A percentile compares a stretch with the other conserved stretches of the same genome.
These are phyloP conservation scores for Cynara cardunculus DNA, from an alignment of 129 eudicot species.

Conservation along the genomic window DNA sequence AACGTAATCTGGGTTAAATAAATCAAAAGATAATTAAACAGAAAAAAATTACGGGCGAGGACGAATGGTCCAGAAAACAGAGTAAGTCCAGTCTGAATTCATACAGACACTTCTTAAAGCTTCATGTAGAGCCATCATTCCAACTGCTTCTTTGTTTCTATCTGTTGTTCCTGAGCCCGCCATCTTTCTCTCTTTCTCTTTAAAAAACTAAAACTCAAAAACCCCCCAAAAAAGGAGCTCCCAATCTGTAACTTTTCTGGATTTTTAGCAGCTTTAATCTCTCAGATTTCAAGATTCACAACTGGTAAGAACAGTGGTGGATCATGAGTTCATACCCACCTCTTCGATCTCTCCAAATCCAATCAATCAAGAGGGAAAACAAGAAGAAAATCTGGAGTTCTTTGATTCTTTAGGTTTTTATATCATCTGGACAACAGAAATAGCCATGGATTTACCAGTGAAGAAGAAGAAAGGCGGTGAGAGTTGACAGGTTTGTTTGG, in stretches of 20 bases:
- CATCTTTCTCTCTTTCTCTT: constrained; percentile 17
- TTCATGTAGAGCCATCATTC: constrained; percentile 48
- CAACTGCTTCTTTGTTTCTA: constrained; percentile 45
- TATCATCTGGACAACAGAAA: not conserved
- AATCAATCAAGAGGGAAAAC: not conserved
- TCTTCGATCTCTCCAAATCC: not conserved
- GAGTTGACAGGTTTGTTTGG: constrained; percentile 23
- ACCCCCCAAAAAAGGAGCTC: not conserved
- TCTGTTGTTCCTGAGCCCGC: constrained; percentile 43
- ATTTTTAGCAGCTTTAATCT: not conserved
- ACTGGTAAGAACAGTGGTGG: not conserved
- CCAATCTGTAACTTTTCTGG: not conserved
- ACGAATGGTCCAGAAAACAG: constrained; percentile 95
- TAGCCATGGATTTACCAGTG: not conserved
- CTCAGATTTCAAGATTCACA: not conserved
- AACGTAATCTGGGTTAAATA: not conserved
- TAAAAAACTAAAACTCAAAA: not conserved
- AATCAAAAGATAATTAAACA: not conserved
- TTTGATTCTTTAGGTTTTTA: not conserved
- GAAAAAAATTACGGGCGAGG: constrained; percentile 71
- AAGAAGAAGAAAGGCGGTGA: constrained; percentile 20
- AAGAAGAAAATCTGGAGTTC: not conserved
- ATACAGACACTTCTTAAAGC: constrained; percentile 79
- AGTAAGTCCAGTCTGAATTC: constrained; percentile 91
- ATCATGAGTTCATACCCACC: constrained; percentile 6